Percentiles rank a stretch among this genome's conserved stretches.
phyloP scores from a whole-genome alignment of 176 grass and related monocot species.

The Phragmites australis region DNA sequence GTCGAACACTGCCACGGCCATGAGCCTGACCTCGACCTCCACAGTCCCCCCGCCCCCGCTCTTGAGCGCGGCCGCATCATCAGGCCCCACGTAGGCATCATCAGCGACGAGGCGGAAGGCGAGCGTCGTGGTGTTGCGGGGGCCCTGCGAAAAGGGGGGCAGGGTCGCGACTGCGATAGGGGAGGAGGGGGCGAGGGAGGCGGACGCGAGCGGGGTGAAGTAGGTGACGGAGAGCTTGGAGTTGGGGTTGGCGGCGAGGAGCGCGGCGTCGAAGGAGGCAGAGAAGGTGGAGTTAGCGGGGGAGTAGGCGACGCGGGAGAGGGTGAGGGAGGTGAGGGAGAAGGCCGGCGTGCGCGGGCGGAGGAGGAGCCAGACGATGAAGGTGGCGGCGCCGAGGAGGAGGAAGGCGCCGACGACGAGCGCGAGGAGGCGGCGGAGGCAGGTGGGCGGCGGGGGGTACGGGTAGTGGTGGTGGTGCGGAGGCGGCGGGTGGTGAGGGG shows the following conservation, averaged over 20 bases:
- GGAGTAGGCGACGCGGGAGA: conserved; percentile 64
- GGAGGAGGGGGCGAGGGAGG: conserved; percentile 50
- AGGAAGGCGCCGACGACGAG: conserved; percentile 56
- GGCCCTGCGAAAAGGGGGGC: conserved; percentile 59
- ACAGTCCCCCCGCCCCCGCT: conserved; percentile 39
- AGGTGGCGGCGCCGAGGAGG: conserved; percentile 58
- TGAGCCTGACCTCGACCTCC: conserved; percentile 65
- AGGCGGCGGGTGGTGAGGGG: not conserved
- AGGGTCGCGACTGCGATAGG: conserved; percentile 60
- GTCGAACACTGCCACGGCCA: conserved; percentile 61
- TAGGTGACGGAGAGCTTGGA: conserved; percentile 75
- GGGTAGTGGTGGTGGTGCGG: conserved; percentile 22
- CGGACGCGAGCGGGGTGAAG: conserved; percentile 40
- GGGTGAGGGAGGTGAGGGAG: conserved; percentile 54
- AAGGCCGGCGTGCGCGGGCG: conserved; percentile 67
- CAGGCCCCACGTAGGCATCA: conserved; percentile 55
- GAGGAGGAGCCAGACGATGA: conserved; percentile 93
- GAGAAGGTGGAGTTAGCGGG: conserved; percentile 52
- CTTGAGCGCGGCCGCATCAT: conserved; percentile 52
- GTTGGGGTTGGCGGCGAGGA: conserved; percentile 75
- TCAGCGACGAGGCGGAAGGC: conserved; percentile 53
- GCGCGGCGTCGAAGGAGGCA: conserved; percentile 55
- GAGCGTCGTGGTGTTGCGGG: conserved; percentile 53
- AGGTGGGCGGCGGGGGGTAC: conserved; percentile 44
- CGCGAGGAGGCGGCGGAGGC: conserved; percentile 71